These are phyloP conservation scores for Leptographium procerum DNA, from an alignment of 2,329 filamentous ascomycete genomes.

Conservation along the genomic window DNA sequence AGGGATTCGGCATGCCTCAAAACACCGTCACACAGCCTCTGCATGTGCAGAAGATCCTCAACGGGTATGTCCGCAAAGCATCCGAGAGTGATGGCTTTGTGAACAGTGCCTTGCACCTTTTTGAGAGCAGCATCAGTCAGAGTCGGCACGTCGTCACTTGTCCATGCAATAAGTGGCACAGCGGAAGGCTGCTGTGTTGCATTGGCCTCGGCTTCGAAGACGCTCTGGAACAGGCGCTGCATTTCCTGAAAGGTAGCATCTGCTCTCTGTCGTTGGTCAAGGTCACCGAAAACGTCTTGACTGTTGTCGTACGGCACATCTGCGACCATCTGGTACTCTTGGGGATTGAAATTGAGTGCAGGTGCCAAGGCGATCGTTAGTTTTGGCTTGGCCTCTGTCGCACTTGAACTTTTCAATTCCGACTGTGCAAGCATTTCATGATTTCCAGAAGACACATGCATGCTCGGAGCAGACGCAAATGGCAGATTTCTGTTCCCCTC, in stretches of 20 bases:
- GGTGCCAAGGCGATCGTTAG: slow-evolving; percentile 39
- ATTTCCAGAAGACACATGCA: neutral
- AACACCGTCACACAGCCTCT: slow-evolving; percentile 67
- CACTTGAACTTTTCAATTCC: neutral
- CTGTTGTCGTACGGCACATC: slow-evolving; percentile 38
- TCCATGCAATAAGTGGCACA: slow-evolving; percentile 41
- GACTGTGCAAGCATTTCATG: neutral
- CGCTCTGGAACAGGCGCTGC: slow-evolving; percentile 54
- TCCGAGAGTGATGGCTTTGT: slow-evolving; percentile 58
- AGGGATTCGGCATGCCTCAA: slow-evolving; percentile 56
- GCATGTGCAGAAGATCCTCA: slow-evolving; percentile 62
- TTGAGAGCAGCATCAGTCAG: slow-evolving; percentile 58
- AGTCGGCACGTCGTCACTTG: slow-evolving; percentile 49
- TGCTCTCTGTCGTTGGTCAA: slow-evolving; percentile 73
- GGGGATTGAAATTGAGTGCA: slow-evolving; percentile 31
- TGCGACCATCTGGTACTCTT: slow-evolving; percentile 39
- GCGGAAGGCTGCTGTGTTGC: slow-evolving; percentile 42
- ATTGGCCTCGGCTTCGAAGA: slow-evolving; percentile 69
- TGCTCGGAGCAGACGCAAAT: neutral
- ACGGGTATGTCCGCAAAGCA: slow-evolving; percentile 62
- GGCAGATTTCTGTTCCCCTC: neutral
- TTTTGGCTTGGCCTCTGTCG: slow-evolving; percentile 13
- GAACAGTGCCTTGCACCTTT: slow-evolving; percentile 61
- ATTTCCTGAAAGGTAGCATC: slow-evolving; percentile 63
- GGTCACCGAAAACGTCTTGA: slow-evolving; percentile 46